A percentile compares a stretch with the other conserved stretches of the same genome.
Evolutionary conservation across 805 yeast species (phyloP).

Genomic region (Candida piceae): DNA sequence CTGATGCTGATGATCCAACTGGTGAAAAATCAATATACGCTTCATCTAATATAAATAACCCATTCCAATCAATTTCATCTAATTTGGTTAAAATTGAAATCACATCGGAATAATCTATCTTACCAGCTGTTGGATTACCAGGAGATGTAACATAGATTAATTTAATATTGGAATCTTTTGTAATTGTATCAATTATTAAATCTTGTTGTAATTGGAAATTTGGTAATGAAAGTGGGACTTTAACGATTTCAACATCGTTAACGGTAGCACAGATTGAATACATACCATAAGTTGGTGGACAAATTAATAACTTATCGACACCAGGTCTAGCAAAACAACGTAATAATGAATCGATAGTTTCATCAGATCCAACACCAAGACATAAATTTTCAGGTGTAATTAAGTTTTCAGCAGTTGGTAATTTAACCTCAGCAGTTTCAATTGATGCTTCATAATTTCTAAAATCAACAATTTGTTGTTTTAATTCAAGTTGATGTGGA

Average conservation of each 20-base stretch:
- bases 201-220: constrained; percentile 61
- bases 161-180: constrained; percentile 59
- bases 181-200: constrained; percentile 46
- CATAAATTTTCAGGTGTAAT: constrained; percentile 64
- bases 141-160: constrained; percentile 87
- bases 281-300: constrained; percentile 99
- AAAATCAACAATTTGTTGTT: constrained; percentile 62
- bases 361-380: constrained; percentile 97
- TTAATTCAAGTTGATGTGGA: constrained; percentile 83
- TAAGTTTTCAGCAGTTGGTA: constrained; percentile 10
- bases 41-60: constrained; percentile 84
- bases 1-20: constrained; percentile 62
- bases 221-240: constrained; percentile 66
- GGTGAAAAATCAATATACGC: constrained; percentile 88
- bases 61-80: constrained; percentile 52
- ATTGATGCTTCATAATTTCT: constrained; percentile 49
- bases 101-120: constrained; percentile 46
- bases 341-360: constrained; percentile 83
- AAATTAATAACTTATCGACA: constrained; percentile 70
- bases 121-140: constrained; percentile 89
- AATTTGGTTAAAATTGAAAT: constrained; percentile 37
- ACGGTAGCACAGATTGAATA: constrained; percentile 85
- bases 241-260: constrained; percentile 76
- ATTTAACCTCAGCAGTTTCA: constrained; percentile 18
- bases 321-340: constrained; percentile 83